Base-by-base conservation (phyloP, 371 early-diverging fungal genomes). In the Rhizopus delemar region DNA sequence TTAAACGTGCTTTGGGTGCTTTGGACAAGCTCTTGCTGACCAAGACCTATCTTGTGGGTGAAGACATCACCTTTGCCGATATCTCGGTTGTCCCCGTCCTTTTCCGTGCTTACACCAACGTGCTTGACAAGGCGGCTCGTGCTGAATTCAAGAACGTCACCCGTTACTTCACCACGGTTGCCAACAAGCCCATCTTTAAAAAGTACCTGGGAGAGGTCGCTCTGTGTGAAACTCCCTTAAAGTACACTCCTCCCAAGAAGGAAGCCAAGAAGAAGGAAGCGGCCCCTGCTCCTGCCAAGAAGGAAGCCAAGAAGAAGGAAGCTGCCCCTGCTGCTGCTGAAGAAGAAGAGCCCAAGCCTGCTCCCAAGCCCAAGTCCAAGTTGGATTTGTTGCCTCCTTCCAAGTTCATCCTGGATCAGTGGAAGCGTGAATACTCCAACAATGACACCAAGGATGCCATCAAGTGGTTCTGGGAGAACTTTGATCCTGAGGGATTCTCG, bases 381-480 rank as follows among this genome's bases (percentile, higher is more conserved):
- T 79, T 95, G 66, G 96, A 96, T 69, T 77, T 87, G 63, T 84
- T 95, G 72, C 95, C 95, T 62, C 85, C 89, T 56, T 88, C 93
- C 71, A 67, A 77, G 66, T 88, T 96, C 78, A 71, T 80, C 69
- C 67, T 95, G 59, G 95, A 96, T 61, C 90, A 89, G 66, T 96
- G 96, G 97, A 95, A 96, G 88, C 90, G 96, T 60, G 86, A 90
- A 80, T 96, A 96, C 90, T 93, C 93, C 56, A 96, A 96, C 92
- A 94, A 94, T 78, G 91, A 94, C 60, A 88, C 89, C 63, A 92
- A 93, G 61, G 85, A 80, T 54, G 93, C 95, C 66, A 81, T 90
- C 81, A 81, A 94, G 82, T 96, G 91, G 91, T 92, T 96, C 84
- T 94, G 95, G 95, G 81, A 90, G 77, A 65, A 95, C 85, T 91